Conservation (phyloP, 306 rosid genomes). For the Corylus heterophylla region DNA sequence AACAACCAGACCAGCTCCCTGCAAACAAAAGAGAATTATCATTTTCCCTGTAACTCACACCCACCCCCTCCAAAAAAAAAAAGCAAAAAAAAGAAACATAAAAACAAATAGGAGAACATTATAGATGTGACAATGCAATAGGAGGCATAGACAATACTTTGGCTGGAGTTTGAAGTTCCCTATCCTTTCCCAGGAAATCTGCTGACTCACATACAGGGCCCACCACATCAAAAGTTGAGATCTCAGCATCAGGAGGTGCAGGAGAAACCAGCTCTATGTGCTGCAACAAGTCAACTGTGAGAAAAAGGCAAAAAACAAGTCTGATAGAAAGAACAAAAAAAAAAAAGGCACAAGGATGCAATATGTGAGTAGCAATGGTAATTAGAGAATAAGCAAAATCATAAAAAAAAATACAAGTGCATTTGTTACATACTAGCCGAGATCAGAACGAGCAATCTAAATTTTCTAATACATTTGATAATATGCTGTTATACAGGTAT, state of each 20-base stretch:
- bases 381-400: background rate
- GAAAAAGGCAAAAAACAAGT: background rate
- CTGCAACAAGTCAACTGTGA: conserved; percentile 45
- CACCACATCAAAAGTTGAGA: conserved; percentile 56
- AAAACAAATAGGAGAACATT: background rate
- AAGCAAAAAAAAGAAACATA: background rate
- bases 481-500: background rate
- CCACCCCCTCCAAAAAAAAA: background rate
- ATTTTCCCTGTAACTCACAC: no score
- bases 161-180: conserved; percentile 55
- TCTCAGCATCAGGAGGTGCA: conserved; percentile 42
- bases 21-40: conserved; percentile 24
- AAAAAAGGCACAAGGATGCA: background rate
- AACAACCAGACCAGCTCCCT: conserved; percentile 95
- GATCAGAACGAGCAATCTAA: background rate
- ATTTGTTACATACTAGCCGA: background rate
- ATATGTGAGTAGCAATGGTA: background rate
- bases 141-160: conserved; percentile 27
- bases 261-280: conserved; percentile 96
- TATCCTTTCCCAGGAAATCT: conserved; percentile 57
- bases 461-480: background rate
- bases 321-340: background rate
- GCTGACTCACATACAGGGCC: conserved; percentile 75
- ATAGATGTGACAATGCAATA: background rate
- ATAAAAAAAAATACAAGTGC: background rate